Evolutionary conservation across 2,329 filamentous ascomycete genomes (phyloP).

Genomic region (Aspergillus awamori): DNA sequence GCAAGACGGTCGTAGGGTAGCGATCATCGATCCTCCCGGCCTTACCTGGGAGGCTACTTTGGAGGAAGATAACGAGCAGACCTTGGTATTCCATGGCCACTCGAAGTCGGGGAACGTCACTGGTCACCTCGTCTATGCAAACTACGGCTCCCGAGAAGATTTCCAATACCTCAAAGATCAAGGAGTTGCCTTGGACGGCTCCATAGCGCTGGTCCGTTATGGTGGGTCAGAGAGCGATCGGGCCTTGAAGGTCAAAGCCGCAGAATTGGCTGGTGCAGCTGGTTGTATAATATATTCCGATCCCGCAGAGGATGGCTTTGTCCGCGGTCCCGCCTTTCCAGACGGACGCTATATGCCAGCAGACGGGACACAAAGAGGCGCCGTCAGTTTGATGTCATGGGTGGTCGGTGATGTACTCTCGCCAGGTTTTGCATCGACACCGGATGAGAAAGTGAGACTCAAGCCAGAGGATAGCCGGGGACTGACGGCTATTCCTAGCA

Average conservation of each 20-base stretch:
- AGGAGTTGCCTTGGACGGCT: constrained; percentile 73
- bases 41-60: constrained; percentile 76
- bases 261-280: constrained; percentile 79
- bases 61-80: constrained; percentile 80
- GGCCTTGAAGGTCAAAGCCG: constrained; percentile 84
- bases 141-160: constrained; percentile 84
- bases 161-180: constrained; percentile 72
- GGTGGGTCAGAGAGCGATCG: constrained; percentile 73
- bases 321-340: constrained; percentile 71
- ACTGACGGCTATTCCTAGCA: constrained; percentile 80
- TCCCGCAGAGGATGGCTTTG: constrained; percentile 79
- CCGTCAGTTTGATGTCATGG: constrained; percentile 79
- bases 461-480: constrained; percentile 70
- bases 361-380: constrained; percentile 80
- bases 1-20: constrained; percentile 73
- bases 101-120: constrained; percentile 84
- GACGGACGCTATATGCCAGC: constrained; percentile 77
- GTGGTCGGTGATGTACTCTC: constrained; percentile 90
- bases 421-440: constrained; percentile 71
- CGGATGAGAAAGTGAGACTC: constrained; percentile 61
- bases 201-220: constrained; percentile 82
- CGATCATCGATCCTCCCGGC: constrained; percentile 73
- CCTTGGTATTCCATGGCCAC: constrained; percentile 81
- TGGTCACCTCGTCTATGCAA: constrained; percentile 86
- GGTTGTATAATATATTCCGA: constrained; percentile 94